Conservation (phyloP, 441 rosid genomes). For the Raphanus hybrid region DNA sequence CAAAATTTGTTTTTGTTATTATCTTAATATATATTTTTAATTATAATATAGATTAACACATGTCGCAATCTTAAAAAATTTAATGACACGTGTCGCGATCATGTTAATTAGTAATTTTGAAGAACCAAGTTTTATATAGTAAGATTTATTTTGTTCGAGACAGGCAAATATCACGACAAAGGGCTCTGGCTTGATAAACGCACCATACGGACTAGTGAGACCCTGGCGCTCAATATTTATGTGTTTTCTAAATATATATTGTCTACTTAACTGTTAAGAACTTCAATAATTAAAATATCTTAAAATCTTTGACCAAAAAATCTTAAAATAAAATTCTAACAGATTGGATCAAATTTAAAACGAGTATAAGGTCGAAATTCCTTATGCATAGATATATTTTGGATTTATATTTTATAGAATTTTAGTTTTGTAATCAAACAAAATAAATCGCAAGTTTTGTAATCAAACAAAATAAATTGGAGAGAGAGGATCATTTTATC, state of each 20-base stretch:
- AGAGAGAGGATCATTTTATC: not conserved
- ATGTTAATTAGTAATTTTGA: too few relatives aligned
- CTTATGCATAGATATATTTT: not conserved
- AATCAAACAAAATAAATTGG: not conserved
- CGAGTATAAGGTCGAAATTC: not conserved
- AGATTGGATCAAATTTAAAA: not conserved
- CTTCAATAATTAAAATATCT: not conserved
- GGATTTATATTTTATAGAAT: not conserved
- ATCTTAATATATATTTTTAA: too few relatives aligned
- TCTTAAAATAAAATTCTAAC: not conserved
- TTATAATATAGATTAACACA: too few relatives aligned
- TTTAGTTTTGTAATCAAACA: not conserved
- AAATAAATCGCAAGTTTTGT: not conserved
- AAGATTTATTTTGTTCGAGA: conserved; percentile 16
- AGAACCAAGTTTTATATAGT: too few relatives aligned
- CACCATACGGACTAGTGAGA: conserved; percentile 35
- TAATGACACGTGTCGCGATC: too few relatives aligned
- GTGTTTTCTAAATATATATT: not conserved
- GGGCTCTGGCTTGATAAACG: conserved; percentile 29
- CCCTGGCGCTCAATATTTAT: conserved; percentile 23
- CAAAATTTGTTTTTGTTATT: too few relatives aligned
- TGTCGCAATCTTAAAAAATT: too few relatives aligned
- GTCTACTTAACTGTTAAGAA: not conserved
- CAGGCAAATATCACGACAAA: conserved; percentile 37
- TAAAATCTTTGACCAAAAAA: too few relatives aligned